Conservation (phyloP, 352 stramenopile species). For the Phytophthora citricola region DNA sequence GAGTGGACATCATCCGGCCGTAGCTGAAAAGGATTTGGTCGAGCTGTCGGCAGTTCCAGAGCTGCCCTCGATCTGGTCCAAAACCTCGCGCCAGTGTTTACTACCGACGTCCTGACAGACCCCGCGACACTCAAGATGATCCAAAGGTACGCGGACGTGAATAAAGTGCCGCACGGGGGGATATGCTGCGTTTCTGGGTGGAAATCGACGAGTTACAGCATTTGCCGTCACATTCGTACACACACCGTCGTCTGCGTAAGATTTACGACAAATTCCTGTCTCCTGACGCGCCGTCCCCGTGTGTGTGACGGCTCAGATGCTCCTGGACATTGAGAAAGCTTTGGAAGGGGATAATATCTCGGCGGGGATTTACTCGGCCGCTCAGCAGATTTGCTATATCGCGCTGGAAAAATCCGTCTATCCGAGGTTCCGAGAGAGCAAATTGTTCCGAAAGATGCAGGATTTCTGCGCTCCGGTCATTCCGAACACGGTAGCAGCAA, state of each 20-base stretch:
- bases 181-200: slow-evolving; percentile 83
- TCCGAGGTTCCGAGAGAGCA: slow-evolving; percentile 78
- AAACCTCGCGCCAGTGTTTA: slow-evolving; percentile 81
- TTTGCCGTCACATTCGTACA: slow-evolving; percentile 83
- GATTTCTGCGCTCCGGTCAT: slow-evolving; percentile 61
- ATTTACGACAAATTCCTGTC: slow-evolving; percentile 91
- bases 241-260: slow-evolving; percentile 75
- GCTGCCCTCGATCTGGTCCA: slow-evolving; percentile 65
- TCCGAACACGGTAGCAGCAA: slow-evolving; percentile 12
- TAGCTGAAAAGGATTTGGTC: slow-evolving; percentile 29
- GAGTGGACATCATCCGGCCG: not conserved
- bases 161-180: slow-evolving; percentile 63
- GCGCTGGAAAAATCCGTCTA: slow-evolving; percentile 80
- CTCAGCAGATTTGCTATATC: slow-evolving; percentile 69
- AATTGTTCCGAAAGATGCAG: slow-evolving; percentile 81
- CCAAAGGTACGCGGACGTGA: slow-evolving; percentile 58
- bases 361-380: slow-evolving; percentile 70
- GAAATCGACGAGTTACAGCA: slow-evolving; percentile 81
- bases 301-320: slow-evolving; percentile 76
- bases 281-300: slow-evolving; percentile 69
- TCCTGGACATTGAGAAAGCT: slow-evolving; percentile 66
- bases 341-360: slow-evolving; percentile 74
- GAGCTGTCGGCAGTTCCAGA: slow-evolving; percentile 29
- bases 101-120: slow-evolving; percentile 79
- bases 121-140: slow-evolving; percentile 80